phyloP scores from a whole-genome alignment of 805 yeast species.

The Ogataea trehalophila region DNA sequence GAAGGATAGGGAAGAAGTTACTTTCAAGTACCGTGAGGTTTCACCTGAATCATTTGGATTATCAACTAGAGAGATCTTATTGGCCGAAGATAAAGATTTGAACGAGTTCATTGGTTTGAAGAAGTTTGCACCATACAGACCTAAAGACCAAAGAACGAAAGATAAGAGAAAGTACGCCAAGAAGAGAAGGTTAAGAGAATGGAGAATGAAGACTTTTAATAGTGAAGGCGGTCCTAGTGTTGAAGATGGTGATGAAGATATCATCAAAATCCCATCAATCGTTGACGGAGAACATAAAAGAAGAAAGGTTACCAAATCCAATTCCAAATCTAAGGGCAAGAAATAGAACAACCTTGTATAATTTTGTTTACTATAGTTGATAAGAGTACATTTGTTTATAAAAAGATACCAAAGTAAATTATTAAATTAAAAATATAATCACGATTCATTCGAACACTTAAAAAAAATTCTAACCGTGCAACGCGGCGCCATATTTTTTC shows the following conservation, averaged over 20 bases:
- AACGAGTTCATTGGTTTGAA: constrained; percentile 84
- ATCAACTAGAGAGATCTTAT: constrained; percentile 75
- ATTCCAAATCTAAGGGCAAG: neutral
- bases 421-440: no score
- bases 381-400: no score
- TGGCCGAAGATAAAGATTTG: constrained; percentile 83
- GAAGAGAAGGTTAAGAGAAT: constrained; percentile 75
- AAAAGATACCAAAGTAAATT: no score
- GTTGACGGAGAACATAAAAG: constrained; percentile 21
- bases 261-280: constrained; percentile 25
- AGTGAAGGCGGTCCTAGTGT: constrained; percentile 46
- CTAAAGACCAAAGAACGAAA: constrained; percentile 61
- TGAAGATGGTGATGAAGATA: constrained; percentile 32
- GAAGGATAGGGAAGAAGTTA: constrained; percentile 40
- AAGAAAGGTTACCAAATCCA: constrained; percentile 3
- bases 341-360: constrained; percentile 3
- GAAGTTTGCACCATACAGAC: constrained; percentile 90
- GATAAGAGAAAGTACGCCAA: constrained; percentile 84
- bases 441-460: no score
- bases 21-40: constrained; percentile 86
- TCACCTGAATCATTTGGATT: constrained; percentile 93
- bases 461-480: no score
- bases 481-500: no score
- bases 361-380: neutral
- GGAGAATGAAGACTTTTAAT: constrained; percentile 83